Conservation (phyloP, 2,329 filamentous ascomycete species). For the Diatrype stigma region DNA sequence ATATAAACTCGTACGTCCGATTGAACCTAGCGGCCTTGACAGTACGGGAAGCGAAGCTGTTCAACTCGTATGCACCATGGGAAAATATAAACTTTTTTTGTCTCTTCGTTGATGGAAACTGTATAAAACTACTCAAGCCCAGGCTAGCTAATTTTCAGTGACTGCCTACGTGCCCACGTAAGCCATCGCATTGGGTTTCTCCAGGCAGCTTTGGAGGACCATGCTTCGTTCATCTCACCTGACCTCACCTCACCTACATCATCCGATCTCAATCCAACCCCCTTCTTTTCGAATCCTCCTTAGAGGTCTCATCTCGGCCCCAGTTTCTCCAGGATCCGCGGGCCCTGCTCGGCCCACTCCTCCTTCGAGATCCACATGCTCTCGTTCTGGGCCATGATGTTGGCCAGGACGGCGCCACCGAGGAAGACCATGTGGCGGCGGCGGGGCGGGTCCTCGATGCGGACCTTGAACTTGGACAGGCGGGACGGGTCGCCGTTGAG, state of each 20-base stretch:
- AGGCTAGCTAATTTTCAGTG: no score
- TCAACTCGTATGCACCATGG: no score
- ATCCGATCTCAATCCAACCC: not conserved
- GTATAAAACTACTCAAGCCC: no score
- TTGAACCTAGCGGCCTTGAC: no score
- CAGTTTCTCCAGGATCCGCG: conserved; percentile 82
- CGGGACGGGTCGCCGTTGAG: conserved; percentile 88
- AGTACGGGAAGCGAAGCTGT: no score
- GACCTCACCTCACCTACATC: not conserved
- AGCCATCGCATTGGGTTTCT: not conserved
- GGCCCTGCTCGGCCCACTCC: conserved; percentile 93
- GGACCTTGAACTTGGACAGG: conserved; percentile 97
- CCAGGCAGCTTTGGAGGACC: not conserved
- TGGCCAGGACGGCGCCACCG: conserved; percentile 91
- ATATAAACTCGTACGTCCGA: no score
- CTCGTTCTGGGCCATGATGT: conserved; percentile 98
- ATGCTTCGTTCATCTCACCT: not conserved
- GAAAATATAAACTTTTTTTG: no score
- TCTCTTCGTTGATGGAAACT: no score
- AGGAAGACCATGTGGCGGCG: conserved; percentile 99
- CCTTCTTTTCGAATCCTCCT: no score
- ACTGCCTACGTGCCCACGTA: no score
- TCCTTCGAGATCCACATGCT: conserved; percentile 98
- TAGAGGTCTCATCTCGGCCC: conserved; percentile 84
- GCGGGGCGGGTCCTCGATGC: conserved; percentile 95